Evolutionary conservation across 2,329 filamentous ascomycete species (phyloP), one percentile per base, ranked within the genome.

Genomic region (Aphanocladium album): DNA sequence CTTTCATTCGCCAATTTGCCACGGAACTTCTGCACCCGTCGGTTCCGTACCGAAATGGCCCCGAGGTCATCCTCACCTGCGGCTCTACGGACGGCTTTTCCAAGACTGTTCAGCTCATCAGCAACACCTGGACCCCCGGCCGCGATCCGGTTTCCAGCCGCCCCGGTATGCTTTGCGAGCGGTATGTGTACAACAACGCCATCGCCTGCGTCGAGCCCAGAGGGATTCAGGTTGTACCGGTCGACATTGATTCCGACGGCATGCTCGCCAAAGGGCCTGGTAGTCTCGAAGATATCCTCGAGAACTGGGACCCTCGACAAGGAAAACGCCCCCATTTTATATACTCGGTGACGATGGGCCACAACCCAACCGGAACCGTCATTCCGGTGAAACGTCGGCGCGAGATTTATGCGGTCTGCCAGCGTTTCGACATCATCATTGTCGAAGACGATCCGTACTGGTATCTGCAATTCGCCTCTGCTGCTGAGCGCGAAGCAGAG

Each of bases 381-480:
- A 79, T 96, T 2, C 87, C 89, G 2, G 72, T 95, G 11, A 77
- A 88, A 68, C 86, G 93, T 45, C 84, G 90, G 60, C 89, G 84
- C 67, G 86, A 92, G 56, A 82, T 97, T 30, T 97, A 97, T 71
- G 84, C 82, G 19, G 72, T 97, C 16, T 95, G 90, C 75, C 86
- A 86, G 71, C 84, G 88, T 71, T 96, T 91, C 76, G 92, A 97
- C 73, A 83, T 97, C 64, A 84, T 97, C 68, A 96, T 97, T 65
- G 77, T 96, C 63, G 93, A 98, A 74, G 93, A 98, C 68, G 93
- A 97, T 64, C 93, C 93, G 6, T 97, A 97, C 77, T 97, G 91
- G 90, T 93, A 95, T 73, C 80, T 98, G 9, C 93, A 97, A 72
- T 97, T 85, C 73, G 91, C 91, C 0, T 89, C 89, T 0, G 87